Base-by-base conservation (phyloP, 106 monocot species). In the Cymbidium sinense region DNA sequence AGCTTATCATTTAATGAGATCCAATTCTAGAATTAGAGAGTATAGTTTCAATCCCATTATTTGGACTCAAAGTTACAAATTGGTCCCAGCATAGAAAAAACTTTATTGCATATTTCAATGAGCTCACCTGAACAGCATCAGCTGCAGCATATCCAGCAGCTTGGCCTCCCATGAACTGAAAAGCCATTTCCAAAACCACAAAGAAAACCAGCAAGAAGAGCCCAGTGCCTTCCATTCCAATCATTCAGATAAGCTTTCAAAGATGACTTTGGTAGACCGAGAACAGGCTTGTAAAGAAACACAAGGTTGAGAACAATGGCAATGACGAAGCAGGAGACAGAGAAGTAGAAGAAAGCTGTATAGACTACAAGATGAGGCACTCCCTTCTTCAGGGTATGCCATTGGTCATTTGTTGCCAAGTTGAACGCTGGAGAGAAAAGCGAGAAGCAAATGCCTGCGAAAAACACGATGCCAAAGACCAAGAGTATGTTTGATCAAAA, bases 91-190 rank as follows among this genome's bases (percentile, higher is more conserved):
- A n/a, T n/a, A n/a, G n/a, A n/a, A n/a, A n/a, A n/a, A n/a, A n/a
- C n/a, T n/a, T n/a, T n/a, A n/a, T n/a, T n/a, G n/a, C n/a, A n/a
- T n/a, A n/a, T n/a, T n/a, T n/a, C n/a, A n/a, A 69, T 50, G n/a
- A 9, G 82, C 86, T 50, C 51, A 95, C 95, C 90, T 95, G 95
- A 76, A 95, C 95, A 79, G 95, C 85, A 83, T 93, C 93, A 58
- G 95, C 95, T 43, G 95, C 93, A 77, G 95, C 93, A 84, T 95
- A 95, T 31, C 93, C 91, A 51, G 93, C 93, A 87, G 92, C 95
- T 81, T 95, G 93, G 2, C 93, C 95, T 29, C 96, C 96, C 96
- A 96, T 96, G 85, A 96, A 96, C 81, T 96, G 93, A 76, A 96
- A n/a, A 87, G 7, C 96, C 96, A 80, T 96, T 96, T 10, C 96